phyloP scores from a whole-genome alignment of 2,329 filamentous ascomycete genomes.

The Fusarium marasasianum region DNA sequence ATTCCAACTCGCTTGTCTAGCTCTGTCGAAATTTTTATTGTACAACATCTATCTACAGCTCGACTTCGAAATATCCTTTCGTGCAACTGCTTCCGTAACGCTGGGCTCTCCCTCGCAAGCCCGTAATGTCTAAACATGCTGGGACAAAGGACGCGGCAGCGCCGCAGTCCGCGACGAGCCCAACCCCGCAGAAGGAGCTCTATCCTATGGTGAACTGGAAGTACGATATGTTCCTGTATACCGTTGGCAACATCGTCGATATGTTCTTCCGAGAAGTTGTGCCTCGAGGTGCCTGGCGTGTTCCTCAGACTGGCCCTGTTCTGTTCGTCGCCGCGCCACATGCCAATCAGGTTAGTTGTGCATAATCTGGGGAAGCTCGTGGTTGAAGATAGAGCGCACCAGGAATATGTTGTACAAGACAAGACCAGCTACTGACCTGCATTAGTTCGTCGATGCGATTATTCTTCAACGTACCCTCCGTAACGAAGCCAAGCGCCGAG shows the following conservation, averaged over 20 bases:
- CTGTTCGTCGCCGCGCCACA: conserved; percentile 97
- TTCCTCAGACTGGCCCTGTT: conserved; percentile 86
- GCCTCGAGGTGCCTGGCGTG: conserved; percentile 92
- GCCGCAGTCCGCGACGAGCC: conserved; percentile 38
- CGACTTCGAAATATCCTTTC: not conserved
- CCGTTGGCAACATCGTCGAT: conserved; percentile 85
- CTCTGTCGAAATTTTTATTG: conserved; percentile 22
- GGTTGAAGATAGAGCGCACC: not conserved
- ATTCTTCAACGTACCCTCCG: conserved; percentile 92
- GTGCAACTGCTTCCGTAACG: conserved; percentile 7
- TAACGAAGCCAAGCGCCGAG: conserved; percentile 85
- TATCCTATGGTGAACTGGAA: conserved; percentile 77
- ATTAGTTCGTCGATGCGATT: conserved; percentile 91
- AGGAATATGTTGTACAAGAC: not conserved
- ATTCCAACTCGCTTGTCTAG: conserved; percentile 13
- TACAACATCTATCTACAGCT: conserved; percentile 6
- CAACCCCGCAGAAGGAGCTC: conserved; percentile 59
- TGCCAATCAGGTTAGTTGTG: conserved; percentile 81
- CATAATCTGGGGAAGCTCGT: not conserved
- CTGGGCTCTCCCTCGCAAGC: conserved; percentile 11
- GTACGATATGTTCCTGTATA: conserved; percentile 82
- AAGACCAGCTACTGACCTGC: conserved; percentile 6
- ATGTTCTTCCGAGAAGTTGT: conserved; percentile 99
- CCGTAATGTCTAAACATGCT: conserved; percentile 36
- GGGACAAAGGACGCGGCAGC: conserved; percentile 39